Percentiles rank a stretch among this genome's conserved stretches.
These are phyloP conservation scores for Usnea hakonensis DNA, from an alignment of 495 filamentous ascomycete genomes.

Conservation along the genomic window DNA sequence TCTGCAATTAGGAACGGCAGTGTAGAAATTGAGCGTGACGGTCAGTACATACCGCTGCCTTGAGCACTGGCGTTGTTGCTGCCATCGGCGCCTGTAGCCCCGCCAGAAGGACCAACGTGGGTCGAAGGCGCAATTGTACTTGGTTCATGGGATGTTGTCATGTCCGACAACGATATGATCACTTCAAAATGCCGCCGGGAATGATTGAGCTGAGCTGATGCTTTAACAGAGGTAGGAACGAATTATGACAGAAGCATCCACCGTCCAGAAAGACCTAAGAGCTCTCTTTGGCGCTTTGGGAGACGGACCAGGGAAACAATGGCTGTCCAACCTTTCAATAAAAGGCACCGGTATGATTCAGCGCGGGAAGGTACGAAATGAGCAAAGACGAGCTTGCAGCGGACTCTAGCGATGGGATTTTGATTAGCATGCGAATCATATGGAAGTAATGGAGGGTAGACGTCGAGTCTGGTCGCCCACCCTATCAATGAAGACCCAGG, in stretches of 20 bases:
- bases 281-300: background rate
- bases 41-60: conserved; percentile 7
- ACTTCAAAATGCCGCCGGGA: background rate
- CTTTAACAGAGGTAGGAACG: background rate
- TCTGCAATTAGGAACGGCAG: background rate
- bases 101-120: conserved; percentile 4
- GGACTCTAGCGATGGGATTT: conserved; percentile 4
- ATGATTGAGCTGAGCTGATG: background rate
- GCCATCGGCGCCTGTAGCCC: background rate
- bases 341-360: background rate
- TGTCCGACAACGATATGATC: conserved; percentile 10
- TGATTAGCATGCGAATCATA: conserved; percentile 17
- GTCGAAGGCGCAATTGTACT: conserved; percentile 1
- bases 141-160: conserved; percentile 6
- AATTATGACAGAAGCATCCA: too few species aligned
- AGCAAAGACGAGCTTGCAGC: conserved; percentile 1
- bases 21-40: background rate
- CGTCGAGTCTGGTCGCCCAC: conserved; percentile 11
- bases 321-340: background rate
- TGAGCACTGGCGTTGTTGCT: background rate
- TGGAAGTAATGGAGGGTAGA: conserved; percentile 5
- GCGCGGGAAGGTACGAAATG: background rate
- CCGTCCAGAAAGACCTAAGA: background rate
- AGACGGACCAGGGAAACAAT: background rate
- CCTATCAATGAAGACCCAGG: conserved; percentile 17